These are phyloP conservation scores for Fusarium humuli DNA, from an alignment of 2,329 filamentous ascomycete genomes.

Conservation along the genomic window DNA sequence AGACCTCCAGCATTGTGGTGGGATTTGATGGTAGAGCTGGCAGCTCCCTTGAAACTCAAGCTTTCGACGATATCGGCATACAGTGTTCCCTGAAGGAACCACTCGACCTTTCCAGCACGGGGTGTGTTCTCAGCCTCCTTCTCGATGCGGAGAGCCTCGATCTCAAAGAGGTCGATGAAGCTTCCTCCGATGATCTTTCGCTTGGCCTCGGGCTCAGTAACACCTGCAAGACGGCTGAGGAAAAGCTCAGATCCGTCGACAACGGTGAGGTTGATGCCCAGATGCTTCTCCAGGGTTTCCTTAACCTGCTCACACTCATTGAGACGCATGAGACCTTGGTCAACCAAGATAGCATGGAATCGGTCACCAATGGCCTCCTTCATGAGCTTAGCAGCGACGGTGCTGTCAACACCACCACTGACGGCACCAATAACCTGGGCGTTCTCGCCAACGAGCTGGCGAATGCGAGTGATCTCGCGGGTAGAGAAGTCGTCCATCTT, in stretches of 20 bases:
- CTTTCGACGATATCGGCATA: conserved; percentile 66
- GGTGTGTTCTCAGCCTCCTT: conserved; percentile 72
- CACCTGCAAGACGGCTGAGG: conserved; percentile 78
- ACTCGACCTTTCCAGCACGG: conserved; percentile 71
- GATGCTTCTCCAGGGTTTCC: conserved; percentile 78
- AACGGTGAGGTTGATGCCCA: conserved; percentile 91
- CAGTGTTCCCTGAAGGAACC: conserved; percentile 87
- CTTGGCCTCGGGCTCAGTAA: conserved; percentile 85
- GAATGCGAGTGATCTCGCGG: conserved; percentile 83
- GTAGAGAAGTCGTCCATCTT: conserved; percentile 86
- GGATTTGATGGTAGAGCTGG: conserved; percentile 59
- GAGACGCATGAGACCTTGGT: conserved; percentile 83
- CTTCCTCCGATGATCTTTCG: conserved; percentile 88
- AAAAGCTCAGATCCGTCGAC: conserved; percentile 84
- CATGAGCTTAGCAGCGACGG: conserved; percentile 89
- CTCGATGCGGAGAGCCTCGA: conserved; percentile 66
- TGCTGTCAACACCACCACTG: conserved; percentile 56
- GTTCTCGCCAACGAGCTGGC: conserved; percentile 81
- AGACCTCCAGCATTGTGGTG: conserved; percentile 43
- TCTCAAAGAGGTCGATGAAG: conserved; percentile 43
- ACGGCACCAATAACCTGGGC: conserved; percentile 68
- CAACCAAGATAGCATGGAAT: conserved; percentile 65
- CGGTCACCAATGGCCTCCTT: conserved; percentile 82
- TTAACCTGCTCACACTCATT: conserved; percentile 88
- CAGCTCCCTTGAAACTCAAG: conserved; percentile 33